A percentile compares a stretch with the other conserved stretches of the same genome.
phyloP scores from a whole-genome alignment of 495 filamentous ascomycete genomes.

The Lophiotrema nucula region DNA sequence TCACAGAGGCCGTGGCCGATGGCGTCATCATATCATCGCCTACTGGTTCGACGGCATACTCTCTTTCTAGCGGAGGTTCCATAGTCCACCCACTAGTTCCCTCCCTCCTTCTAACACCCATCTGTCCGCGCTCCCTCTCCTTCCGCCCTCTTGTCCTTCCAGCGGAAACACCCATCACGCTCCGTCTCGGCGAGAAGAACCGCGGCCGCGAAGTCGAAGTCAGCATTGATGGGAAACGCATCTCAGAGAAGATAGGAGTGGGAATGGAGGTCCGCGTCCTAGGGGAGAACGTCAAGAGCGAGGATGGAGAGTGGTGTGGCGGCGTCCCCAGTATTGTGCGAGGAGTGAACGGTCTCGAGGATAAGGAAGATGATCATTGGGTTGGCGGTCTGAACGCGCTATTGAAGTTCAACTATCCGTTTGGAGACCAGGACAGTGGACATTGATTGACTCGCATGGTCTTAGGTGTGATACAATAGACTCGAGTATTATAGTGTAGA shows the following conservation, averaged over 20 bases:
- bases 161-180: constrained; percentile 75
- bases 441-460: too few species aligned
- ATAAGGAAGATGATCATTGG: constrained; percentile 75
- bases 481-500: too few species aligned
- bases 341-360: constrained; percentile 42
- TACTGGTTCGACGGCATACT: constrained; percentile 93
- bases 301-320: constrained; percentile 54
- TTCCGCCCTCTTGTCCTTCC: constrained; percentile 91
- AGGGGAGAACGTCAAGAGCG: constrained; percentile 68
- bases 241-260: constrained; percentile 64
- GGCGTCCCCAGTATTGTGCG: constrained; percentile 70
- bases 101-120: constrained; percentile 84
- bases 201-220: constrained; percentile 81
- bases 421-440: constrained; percentile 64
- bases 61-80: constrained; percentile 83
- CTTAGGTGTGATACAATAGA: too few species aligned
- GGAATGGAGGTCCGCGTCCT: constrained; percentile 88
- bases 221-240: constrained; percentile 79
- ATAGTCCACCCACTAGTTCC: constrained; percentile 93
- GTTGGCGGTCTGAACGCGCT: constrained; percentile 92
- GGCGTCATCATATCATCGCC: constrained; percentile 93
- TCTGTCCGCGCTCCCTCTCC: constrained; percentile 86
- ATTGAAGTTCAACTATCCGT: constrained; percentile 97
- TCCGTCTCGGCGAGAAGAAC: constrained; percentile 79
- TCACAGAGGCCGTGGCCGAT: constrained; percentile 91